A percentile compares a stretch with the other conserved stretches of the same genome.
Conservation (phyloP, 2,329 filamentous ascomycete genomes). For the Beauveria australis region DNA sequence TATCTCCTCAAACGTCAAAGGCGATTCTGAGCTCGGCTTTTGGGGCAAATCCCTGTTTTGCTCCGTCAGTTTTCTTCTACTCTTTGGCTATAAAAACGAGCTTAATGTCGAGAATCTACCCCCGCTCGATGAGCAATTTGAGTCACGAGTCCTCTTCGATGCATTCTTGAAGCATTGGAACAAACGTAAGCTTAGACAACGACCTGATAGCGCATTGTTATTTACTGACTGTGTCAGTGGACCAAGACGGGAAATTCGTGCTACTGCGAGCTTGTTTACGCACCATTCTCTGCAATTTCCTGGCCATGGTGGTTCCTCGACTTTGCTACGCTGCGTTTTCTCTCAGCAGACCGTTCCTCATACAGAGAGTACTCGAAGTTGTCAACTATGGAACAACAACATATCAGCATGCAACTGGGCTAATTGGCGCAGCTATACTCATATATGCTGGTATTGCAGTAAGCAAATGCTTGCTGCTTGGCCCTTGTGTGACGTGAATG, state of each 20-base stretch:
- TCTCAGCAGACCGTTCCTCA: neutral
- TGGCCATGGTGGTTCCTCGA: neutral
- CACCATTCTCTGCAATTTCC: neutral
- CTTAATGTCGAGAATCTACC: neutral
- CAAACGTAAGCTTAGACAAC: neutral
- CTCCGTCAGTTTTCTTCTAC: neutral
- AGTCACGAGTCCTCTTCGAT: neutral
- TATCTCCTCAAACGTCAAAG: neutral
- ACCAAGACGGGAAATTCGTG: neutral
- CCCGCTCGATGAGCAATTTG: neutral
- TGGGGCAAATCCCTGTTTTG: neutral
- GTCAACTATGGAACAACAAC: neutral
- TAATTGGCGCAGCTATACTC: neutral
- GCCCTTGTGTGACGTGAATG: neutral
- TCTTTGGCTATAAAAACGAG: neutral
- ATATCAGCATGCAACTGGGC: neutral
- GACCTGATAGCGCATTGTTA: neutral
- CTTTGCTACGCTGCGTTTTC: neutral
- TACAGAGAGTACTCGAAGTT: neutral
- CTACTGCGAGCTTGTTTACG: neutral
- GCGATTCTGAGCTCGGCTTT: neutral
- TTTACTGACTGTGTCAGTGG: neutral
- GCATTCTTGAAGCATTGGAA: neutral
- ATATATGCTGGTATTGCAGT: neutral
- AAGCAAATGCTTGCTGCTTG: neutral